Base-by-base conservation (phyloP, 225 moss, liverwort and hornwort species). In the Neckera pumila region DNA sequence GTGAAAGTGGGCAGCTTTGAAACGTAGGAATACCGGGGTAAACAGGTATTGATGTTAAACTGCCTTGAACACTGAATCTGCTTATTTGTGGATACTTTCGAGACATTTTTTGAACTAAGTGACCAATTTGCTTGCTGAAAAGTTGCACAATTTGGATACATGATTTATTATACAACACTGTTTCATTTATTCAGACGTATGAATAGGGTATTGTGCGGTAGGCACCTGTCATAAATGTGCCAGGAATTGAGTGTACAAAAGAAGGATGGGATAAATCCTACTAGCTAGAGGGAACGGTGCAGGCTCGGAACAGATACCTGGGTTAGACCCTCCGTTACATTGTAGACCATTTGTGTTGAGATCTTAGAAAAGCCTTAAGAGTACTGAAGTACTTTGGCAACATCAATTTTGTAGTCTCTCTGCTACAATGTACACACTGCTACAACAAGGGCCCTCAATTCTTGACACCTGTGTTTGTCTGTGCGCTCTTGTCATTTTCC, bases 171-270 rank as follows among this genome's bases (percentile, higher is more conserved):
- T 57, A 27, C 45, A 56, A 89, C n/a, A 85, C 38, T 76, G 34
- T 34, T 85, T 80, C 19, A 43, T 81, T 76, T 77, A 67, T 77
- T 76, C 69, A 83, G 83, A 75, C 40, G 54, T 84, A 69, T 64
- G 70, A 81, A 81, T 59, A 87, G 90, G 82, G 88, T 73, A 40
- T 34, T 49, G 77, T 67, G 86, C 86, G 79, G n/a, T 66, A 86
- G 85, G 84, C 69, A 77, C 70, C 56, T 77, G 51, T 89, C 51
- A 64, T 83, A 69, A 62, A 56, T 88, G 59, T 54, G 69, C 84
- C 30, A 86, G 67, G 81, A 81, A 61, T 84, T 63, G 77, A 90
- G 88, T 90, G 88, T 87, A 84, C 81, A 89, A 89, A 84, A 86
- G 79, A 86, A 84, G 40, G 84, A 76, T 66, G 76, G 45, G 74